Percentiles rank a stretch among this genome's conserved stretches.
These are phyloP conservation scores for Physcomitrium patens DNA, from an alignment of 225 moss, liverwort and hornwort species.

Conservation along the genomic window DNA sequence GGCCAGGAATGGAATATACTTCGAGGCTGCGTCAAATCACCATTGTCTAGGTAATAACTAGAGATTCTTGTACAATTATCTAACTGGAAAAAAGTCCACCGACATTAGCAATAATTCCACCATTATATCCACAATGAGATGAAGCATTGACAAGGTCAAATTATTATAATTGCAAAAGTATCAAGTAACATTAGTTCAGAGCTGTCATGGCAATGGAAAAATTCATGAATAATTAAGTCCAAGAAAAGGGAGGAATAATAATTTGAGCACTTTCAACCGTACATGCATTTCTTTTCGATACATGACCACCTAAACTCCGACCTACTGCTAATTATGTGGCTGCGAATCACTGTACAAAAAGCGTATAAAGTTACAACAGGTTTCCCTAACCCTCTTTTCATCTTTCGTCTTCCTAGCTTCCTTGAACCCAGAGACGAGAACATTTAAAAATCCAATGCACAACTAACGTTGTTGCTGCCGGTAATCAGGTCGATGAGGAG, in stretches of 20 bases:
- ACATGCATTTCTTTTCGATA: conserved; percentile 32
- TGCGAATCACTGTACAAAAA: conserved; percentile 52
- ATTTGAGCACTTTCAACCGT: conserved; percentile 40
- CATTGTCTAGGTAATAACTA: too few species aligned
- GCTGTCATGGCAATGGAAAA: conserved; percentile 22
- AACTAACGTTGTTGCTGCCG: conserved; percentile 71
- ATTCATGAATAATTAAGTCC: conserved; percentile 37
- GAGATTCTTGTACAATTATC: too few species aligned
- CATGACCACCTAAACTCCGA: conserved; percentile 44
- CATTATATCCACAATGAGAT: too few species aligned
- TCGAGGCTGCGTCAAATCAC: too few species aligned
- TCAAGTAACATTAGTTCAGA: too few species aligned
- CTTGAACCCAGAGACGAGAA: conserved; percentile 26
- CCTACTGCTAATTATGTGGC: conserved; percentile 36
- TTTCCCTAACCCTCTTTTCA: conserved; percentile 22
- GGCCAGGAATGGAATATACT: too few species aligned
- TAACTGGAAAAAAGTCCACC: too few species aligned
- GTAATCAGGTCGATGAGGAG: conserved; percentile 78
- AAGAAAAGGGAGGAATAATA: conserved; percentile 38
- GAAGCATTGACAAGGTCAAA: too few species aligned
- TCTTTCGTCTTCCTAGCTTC: conserved; percentile 18
- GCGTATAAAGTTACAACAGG: conserved; percentile 36
- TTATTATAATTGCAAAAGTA: too few species aligned
- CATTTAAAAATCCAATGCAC: conserved; percentile 21
- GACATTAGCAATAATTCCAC: too few species aligned